Evolutionary conservation across 768 basidiomycete species (phyloP).

Genomic region (Leccinum broughii): DNA sequence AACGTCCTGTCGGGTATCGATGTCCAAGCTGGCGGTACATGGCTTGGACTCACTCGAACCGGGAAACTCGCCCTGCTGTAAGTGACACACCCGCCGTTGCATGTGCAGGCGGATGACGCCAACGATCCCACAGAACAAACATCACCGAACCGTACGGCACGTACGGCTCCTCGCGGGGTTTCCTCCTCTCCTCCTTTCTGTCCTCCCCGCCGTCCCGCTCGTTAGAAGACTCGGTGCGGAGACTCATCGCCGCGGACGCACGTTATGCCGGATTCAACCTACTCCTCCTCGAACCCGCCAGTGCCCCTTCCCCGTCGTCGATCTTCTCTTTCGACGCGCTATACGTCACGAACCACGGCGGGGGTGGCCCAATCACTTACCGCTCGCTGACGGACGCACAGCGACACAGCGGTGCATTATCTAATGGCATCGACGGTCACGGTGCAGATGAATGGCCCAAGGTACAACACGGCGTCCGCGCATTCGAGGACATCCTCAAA

Average conservation of each 20-base stretch:
- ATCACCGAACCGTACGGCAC: slow-evolving; percentile 65
- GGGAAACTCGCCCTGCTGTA: slow-evolving; percentile 76
- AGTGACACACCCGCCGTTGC: slow-evolving; percentile 27
- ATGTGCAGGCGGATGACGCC: background rate
- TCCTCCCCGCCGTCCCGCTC: slow-evolving; percentile 47
- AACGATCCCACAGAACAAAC: slow-evolving; percentile 61
- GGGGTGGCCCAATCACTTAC: slow-evolving; percentile 55
- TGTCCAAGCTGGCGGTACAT: slow-evolving; percentile 71
- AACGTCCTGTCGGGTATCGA: too few relatives aligned
- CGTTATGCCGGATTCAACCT: slow-evolving; percentile 82
- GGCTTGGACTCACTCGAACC: slow-evolving; percentile 69
- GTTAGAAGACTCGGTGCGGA: slow-evolving; percentile 50
- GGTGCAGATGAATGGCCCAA: slow-evolving; percentile 73
- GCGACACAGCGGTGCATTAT: slow-evolving; percentile 57
- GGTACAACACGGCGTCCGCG: slow-evolving; percentile 55
- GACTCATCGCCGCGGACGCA: slow-evolving; percentile 47
- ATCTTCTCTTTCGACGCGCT: slow-evolving; percentile 49
- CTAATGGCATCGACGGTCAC: slow-evolving; percentile 72
- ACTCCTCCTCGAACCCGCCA: slow-evolving; percentile 55
- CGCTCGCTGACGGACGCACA: slow-evolving; percentile 55
- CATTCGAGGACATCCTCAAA: slow-evolving; percentile 47
- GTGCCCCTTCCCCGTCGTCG: slow-evolving; percentile 5
- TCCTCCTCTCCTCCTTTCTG: slow-evolving; percentile 68
- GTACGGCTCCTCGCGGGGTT: slow-evolving; percentile 64
- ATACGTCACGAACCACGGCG: slow-evolving; percentile 71